These are phyloP conservation scores for Vaccinium myrtillus DNA, from an alignment of 148 eudicot species.

Conservation along the genomic window DNA sequence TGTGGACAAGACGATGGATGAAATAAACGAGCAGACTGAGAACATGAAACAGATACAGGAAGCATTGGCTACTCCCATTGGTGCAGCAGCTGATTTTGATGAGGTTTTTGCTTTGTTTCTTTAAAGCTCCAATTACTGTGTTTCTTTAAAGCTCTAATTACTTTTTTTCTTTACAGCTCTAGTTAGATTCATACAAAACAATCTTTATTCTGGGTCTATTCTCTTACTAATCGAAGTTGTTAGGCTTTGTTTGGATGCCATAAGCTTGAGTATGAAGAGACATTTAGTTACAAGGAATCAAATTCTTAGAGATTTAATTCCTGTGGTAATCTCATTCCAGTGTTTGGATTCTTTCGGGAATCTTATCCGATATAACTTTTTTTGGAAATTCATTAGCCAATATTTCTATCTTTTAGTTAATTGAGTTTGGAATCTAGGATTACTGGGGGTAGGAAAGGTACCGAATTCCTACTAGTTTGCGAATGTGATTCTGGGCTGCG, in stretches of 20 bases:
- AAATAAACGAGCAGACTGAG: conserved; percentile 59
- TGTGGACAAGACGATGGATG: conserved; percentile 66
- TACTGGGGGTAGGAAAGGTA: not conserved
- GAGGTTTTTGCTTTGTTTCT: conserved; percentile 34
- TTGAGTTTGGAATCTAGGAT: not conserved
- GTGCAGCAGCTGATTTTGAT: conserved; percentile 54
- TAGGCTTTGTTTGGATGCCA: not conserved
- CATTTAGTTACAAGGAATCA: not conserved
- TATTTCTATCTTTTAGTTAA: not conserved
- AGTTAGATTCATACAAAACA: not conserved
- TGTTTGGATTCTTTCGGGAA: not conserved
- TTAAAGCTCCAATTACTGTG: too few relatives aligned
- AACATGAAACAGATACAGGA: conserved; percentile 58
- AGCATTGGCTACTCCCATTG: conserved; percentile 50
- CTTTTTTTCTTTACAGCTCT: not conserved
- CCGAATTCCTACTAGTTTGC: not conserved
- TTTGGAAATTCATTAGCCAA: not conserved
- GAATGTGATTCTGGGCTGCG: not conserved
- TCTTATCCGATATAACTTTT: too few relatives aligned
- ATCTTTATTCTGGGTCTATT: not conserved
- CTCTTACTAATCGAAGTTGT: not conserved
- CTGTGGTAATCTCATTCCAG: not conserved
- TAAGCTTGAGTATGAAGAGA: not conserved
- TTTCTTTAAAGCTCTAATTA: not conserved
- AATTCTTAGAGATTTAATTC: not conserved